Conservation (phyloP, 768 basidiomycete species). For the Clavulina sp. region DNA sequence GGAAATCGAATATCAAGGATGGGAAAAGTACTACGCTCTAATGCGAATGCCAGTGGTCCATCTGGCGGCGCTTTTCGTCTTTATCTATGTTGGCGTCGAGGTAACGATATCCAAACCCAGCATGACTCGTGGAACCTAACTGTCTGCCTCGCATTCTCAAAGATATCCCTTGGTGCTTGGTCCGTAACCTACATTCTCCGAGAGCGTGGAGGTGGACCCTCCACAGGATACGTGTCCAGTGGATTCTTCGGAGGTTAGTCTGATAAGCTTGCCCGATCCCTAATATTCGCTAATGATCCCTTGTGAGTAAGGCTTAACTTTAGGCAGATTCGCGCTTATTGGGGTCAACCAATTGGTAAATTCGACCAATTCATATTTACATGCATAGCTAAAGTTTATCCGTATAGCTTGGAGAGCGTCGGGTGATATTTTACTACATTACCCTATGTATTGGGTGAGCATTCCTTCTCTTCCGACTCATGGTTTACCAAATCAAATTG, state of each 20-base stretch:
- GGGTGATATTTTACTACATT: slow-evolving; percentile 22
- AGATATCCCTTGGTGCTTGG: slow-evolving; percentile 26
- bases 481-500: not conserved
- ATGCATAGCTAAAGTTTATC: not conserved
- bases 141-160: not conserved
- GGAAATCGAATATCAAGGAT: slow-evolving; percentile 4
- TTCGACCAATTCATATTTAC: not conserved
- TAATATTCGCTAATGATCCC: too few species aligned
- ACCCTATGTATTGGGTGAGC: slow-evolving; percentile 14
- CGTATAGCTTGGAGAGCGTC: slow-evolving; percentile 17
- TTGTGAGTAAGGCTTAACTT: not conserved
- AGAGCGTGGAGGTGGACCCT: slow-evolving; percentile 28
- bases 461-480: not conserved
- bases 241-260: slow-evolving; percentile 29
- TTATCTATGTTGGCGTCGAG: slow-evolving; percentile 13
- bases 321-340: not conserved
- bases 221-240: slow-evolving; percentile 32
- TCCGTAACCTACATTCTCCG: slow-evolving; percentile 34
- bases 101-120: slow-evolving; percentile 4
- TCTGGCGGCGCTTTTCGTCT: slow-evolving; percentile 10
- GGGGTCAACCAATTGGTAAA: too few species aligned
- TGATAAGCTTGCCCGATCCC: too few species aligned
- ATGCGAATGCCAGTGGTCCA: slow-evolving; percentile 9
- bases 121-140: not conserved
- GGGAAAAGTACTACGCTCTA: too few species aligned